These are phyloP conservation scores for Podaxis pistillaris DNA, from an alignment of 768 basidiomycete genomes.

Conservation along the genomic window DNA sequence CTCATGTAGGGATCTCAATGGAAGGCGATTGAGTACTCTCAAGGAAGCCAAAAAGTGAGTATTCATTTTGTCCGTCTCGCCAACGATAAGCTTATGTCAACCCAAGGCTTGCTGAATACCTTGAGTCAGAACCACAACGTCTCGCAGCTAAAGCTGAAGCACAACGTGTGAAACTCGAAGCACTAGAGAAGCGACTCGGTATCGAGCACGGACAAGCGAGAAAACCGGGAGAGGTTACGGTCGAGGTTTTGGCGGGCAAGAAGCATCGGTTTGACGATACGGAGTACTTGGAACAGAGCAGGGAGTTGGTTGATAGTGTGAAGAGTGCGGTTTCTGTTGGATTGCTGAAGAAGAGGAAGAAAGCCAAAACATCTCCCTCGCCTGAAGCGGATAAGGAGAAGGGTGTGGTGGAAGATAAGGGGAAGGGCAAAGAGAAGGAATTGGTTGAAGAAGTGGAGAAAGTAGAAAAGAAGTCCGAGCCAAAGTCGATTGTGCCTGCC, in stretches of 20 bases:
- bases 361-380: slow-evolving; percentile 28
- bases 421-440: slow-evolving; percentile 15
- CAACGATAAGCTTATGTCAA: neutral
- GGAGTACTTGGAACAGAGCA: slow-evolving; percentile 88
- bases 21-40: slow-evolving; percentile 86
- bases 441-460: neutral
- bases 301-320: slow-evolving; percentile 88
- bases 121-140: slow-evolving; percentile 81
- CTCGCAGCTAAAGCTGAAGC: slow-evolving; percentile 76
- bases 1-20: slow-evolving; percentile 89
- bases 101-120: slow-evolving; percentile 75
- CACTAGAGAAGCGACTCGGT: slow-evolving; percentile 80
- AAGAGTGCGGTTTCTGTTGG: slow-evolving; percentile 84
- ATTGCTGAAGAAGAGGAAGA: slow-evolving; percentile 24
- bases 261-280: slow-evolving; percentile 92
- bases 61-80: neutral
- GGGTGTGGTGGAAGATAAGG: slow-evolving; percentile 16
- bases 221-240: slow-evolving; percentile 28
- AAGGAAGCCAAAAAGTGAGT: slow-evolving; percentile 93
- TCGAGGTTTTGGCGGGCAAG: slow-evolving; percentile 59
- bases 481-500: neutral
- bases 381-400: slow-evolving; percentile 18
- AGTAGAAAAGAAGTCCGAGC: slow-evolving; percentile 11
- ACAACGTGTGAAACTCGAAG: slow-evolving; percentile 79
- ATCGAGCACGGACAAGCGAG: slow-evolving; percentile 40